These are phyloP conservation scores for Acacia crassicarpa DNA, from an alignment of 306 rosid genomes.

Conservation along the genomic window DNA sequence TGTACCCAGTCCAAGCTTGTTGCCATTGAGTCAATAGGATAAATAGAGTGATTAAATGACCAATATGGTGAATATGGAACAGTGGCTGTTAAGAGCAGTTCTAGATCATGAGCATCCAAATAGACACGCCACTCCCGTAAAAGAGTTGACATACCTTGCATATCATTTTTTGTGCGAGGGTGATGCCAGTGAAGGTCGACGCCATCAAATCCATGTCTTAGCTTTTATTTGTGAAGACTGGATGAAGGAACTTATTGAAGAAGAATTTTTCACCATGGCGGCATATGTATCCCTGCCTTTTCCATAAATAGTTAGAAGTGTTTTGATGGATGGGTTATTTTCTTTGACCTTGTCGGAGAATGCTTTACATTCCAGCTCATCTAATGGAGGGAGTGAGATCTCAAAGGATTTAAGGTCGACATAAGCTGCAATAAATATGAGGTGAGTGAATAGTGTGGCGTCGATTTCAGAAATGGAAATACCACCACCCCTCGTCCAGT, in stretches of 20 bases:
- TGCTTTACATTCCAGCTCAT: neutral
- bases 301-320: slow-evolving; percentile 35
- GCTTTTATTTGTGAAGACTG: slow-evolving; percentile 35
- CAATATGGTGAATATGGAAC: neutral
- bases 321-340: slow-evolving; percentile 38
- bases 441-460: slow-evolving; percentile 40
- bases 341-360: slow-evolving; percentile 17
- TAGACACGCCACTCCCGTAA: neutral
- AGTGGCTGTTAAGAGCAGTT: neutral
- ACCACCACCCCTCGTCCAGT: neutral
- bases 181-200: neutral
- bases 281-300: neutral
- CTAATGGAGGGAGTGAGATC: neutral
- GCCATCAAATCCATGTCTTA: slow-evolving; percentile 37
- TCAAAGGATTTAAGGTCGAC: slow-evolving; percentile 36
- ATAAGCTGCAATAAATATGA: slow-evolving; percentile 11
- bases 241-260: slow-evolving; percentile 32
- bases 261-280: slow-evolving; percentile 7
- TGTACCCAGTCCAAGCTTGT: neutral
- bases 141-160: neutral
- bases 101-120: neutral
- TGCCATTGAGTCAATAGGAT: neutral
- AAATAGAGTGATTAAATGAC: neutral
- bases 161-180: neutral
- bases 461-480: no score